Conservation (phyloP, 1,139 yeast genomes). For the Debaryomycetaceae sp. region DNA sequence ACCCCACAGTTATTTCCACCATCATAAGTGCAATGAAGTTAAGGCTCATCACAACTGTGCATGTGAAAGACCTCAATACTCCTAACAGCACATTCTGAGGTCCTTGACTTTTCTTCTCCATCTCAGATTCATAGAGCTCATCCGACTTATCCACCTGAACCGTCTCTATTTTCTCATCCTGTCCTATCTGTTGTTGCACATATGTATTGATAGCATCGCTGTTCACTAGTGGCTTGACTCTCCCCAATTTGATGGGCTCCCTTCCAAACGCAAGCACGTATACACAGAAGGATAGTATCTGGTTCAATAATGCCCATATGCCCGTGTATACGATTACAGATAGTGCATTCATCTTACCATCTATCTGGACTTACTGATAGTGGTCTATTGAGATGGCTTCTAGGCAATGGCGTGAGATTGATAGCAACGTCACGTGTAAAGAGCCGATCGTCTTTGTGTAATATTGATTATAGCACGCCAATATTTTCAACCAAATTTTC, state of each 20-base stretch:
- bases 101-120: neutral
- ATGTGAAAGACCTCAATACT: constrained; percentile 16
- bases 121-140: neutral
- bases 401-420: neutral
- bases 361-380: too few species aligned
- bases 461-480: neutral
- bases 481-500: neutral
- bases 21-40: constrained; percentile 34
- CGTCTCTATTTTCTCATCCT: neutral
- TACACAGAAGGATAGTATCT: neutral
- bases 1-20: constrained; percentile 32
- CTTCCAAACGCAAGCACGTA: neutral
- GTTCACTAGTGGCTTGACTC: neutral
- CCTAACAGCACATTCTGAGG: neutral
- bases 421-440: neutral
- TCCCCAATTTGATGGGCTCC: neutral
- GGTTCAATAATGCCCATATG: neutral
- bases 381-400: too few species aligned
- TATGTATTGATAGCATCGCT: neutral
- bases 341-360: neutral
- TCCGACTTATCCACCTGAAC: neutral
- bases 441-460: neutral
- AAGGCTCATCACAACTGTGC: constrained; percentile 28
- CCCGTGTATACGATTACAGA: neutral
- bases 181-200: neutral